These are phyloP conservation scores for Stevia rebaudiana DNA, from an alignment of 140 eudicot genomes.

Conservation along the genomic window DNA sequence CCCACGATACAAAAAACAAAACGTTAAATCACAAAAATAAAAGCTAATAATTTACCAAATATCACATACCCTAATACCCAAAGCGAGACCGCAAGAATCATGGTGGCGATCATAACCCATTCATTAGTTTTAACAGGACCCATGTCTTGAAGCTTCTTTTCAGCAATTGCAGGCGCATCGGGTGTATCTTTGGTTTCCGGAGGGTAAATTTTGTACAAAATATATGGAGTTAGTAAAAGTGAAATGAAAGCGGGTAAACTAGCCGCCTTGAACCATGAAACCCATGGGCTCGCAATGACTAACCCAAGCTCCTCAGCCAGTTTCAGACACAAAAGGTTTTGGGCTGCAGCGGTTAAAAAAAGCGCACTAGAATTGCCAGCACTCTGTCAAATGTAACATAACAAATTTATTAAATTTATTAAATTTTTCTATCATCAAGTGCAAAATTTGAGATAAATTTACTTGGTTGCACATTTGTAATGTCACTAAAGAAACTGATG, in stretches of 20 bases:
- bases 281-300: conserved; percentile 66
- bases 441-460: background rate
- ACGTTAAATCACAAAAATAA: background rate
- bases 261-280: conserved; percentile 79
- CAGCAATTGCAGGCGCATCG: conserved; percentile 85
- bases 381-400: conserved; percentile 40
- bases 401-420: too few species aligned
- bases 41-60: conserved; percentile 10
- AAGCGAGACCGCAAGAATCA: conserved; percentile 81
- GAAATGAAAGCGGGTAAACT: conserved; percentile 65
- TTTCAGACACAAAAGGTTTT: conserved; percentile 80
- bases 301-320: conserved; percentile 84
- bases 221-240: conserved; percentile 62
- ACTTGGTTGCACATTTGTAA: background rate
- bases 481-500: too few species aligned
- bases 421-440: too few species aligned
- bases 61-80: conserved; percentile 78
- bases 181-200: conserved; percentile 88
- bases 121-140: conserved; percentile 80
- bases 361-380: conserved; percentile 90
- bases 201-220: conserved; percentile 70
- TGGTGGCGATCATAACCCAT: conserved; percentile 83
- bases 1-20: too few species aligned
- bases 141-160: conserved; percentile 60
- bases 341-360: conserved; percentile 94